Percentiles rank a stretch among this genome's conserved stretches.
Conservation (phyloP, 768 basidiomycete genomes). For the Boletus huronensis region DNA sequence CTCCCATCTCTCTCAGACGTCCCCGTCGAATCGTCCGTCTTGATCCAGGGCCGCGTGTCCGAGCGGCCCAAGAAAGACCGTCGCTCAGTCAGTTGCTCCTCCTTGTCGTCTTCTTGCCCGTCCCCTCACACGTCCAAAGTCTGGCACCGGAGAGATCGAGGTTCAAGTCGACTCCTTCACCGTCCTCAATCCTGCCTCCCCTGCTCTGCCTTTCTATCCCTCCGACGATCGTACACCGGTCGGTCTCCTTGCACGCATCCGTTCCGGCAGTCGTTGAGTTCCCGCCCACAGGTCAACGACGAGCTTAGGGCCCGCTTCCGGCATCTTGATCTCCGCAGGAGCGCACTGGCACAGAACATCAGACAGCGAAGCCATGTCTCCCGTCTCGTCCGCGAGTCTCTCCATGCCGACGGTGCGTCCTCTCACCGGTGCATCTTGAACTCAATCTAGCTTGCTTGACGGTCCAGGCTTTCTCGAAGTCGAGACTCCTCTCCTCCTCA, state of each 20-base stretch:
- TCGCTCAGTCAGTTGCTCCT: slow-evolving; percentile 48
- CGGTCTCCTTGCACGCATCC: slow-evolving; percentile 27
- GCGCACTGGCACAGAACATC: slow-evolving; percentile 71
- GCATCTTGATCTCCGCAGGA: slow-evolving; percentile 83
- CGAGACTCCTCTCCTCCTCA: slow-evolving; percentile 87
- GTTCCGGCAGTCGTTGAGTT: not conserved
- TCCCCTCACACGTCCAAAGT: slow-evolving; percentile 35
- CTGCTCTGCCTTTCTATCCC: slow-evolving; percentile 78
- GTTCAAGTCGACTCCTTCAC: slow-evolving; percentile 66
- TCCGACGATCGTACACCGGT: slow-evolving; percentile 75
- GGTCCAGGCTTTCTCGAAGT: slow-evolving; percentile 82
- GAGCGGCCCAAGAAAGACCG: slow-evolving; percentile 59
- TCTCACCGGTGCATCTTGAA: slow-evolving; percentile 2
- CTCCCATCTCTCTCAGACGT: slow-evolving; percentile 52
- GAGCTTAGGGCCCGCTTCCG: slow-evolving; percentile 82
- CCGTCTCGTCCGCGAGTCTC: slow-evolving; percentile 64
- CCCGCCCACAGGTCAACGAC: slow-evolving; percentile 66
- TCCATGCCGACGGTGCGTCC: slow-evolving; percentile 68
- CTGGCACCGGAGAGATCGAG: slow-evolving; percentile 73
- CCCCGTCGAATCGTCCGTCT: slow-evolving; percentile 75
- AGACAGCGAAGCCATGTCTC: slow-evolving; percentile 81
- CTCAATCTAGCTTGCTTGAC: slow-evolving; percentile 3
- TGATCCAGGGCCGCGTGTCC: slow-evolving; percentile 71
- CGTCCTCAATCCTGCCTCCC: slow-evolving; percentile 75
- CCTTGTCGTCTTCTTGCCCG: not conserved